phyloP scores from a whole-genome alignment of 2,329 filamentous ascomycete species.

The Karstenula rhodostoma region DNA sequence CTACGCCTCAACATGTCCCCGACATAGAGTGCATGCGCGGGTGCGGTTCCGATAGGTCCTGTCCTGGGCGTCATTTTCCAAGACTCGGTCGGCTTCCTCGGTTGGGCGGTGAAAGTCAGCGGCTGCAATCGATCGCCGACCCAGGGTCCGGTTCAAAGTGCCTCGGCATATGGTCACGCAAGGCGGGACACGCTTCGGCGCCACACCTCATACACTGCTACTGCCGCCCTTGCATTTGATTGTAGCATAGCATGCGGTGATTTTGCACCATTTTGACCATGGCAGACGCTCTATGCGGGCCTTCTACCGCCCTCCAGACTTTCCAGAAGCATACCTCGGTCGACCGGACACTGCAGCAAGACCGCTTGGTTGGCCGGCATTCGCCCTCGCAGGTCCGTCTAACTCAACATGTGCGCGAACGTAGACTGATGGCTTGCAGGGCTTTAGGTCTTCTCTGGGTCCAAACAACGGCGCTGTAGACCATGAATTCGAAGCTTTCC shows the following conservation, averaged over 20 bases:
- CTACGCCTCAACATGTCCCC: not conserved
- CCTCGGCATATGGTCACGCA: constrained; percentile 22
- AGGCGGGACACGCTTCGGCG: constrained; percentile 15
- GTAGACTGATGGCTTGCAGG: constrained; percentile 53
- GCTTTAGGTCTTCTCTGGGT: constrained; percentile 66
- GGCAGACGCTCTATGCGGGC: constrained; percentile 75
- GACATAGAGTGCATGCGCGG: no score
- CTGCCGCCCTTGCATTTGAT: constrained; percentile 12
- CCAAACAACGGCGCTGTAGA: constrained; percentile 65
- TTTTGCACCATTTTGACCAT: constrained; percentile 54
- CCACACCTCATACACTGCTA: constrained; percentile 7
- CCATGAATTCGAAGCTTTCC: constrained; percentile 74
- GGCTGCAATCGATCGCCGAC: constrained; percentile 1
- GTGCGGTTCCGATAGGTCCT: not conserved
- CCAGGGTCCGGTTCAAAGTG: constrained; percentile 11
- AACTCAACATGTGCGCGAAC: not conserved
- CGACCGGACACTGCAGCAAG: constrained; percentile 76
- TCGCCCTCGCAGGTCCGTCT: constrained; percentile 62
- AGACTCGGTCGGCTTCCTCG: constrained; percentile 1
- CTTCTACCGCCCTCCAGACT: constrained; percentile 77
- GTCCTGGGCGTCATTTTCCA: not conserved
- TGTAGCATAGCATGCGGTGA: constrained; percentile 32
- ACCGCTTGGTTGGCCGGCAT: constrained; percentile 66
- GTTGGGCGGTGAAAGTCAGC: not conserved
- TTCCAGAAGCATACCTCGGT: constrained; percentile 74